A percentile compares a stretch with the other conserved stretches of the same genome.
Conservation (phyloP, 805 yeast species). For the Metschnikowia dekortorum region DNA sequence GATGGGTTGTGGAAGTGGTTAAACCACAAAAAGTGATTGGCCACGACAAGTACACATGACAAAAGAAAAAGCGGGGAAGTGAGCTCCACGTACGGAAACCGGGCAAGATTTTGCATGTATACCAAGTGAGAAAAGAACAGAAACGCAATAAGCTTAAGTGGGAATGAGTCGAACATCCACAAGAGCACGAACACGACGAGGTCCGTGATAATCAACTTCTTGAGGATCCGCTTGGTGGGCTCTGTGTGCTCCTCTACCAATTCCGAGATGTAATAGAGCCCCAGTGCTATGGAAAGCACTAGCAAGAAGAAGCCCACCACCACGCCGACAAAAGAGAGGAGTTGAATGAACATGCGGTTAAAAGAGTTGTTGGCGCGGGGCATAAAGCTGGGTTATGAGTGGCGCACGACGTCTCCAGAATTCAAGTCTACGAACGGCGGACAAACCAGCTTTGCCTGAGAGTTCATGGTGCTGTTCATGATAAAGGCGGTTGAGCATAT, state of each 20-base stretch:
- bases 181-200: constrained; percentile 52
- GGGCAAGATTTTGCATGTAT: constrained; percentile 70
- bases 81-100: constrained; percentile 80
- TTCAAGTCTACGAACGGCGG: no score
- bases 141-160: constrained; percentile 60
- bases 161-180: constrained; percentile 73
- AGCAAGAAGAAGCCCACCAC: constrained; percentile 38
- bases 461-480: no score
- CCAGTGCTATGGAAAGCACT: constrained; percentile 70
- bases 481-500: no score
- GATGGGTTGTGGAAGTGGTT: constrained; percentile 69
- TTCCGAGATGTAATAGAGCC: constrained; percentile 86
- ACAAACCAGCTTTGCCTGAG: no score
- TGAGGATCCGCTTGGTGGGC: constrained; percentile 68
- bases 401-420: background rate
- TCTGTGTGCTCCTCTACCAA: constrained; percentile 91
- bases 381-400: background rate
- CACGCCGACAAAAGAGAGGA: constrained; percentile 36
- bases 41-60: constrained; percentile 66
- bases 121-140: constrained; percentile 67
- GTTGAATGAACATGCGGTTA: constrained; percentile 33
- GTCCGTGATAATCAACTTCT: constrained; percentile 59
- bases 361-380: background rate
- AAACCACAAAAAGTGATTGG: constrained; percentile 90
- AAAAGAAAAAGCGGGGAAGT: constrained; percentile 65